These are phyloP conservation scores for Dentipellis sp. DNA, from an alignment of 768 basidiomycete species.

Conservation along the genomic window DNA sequence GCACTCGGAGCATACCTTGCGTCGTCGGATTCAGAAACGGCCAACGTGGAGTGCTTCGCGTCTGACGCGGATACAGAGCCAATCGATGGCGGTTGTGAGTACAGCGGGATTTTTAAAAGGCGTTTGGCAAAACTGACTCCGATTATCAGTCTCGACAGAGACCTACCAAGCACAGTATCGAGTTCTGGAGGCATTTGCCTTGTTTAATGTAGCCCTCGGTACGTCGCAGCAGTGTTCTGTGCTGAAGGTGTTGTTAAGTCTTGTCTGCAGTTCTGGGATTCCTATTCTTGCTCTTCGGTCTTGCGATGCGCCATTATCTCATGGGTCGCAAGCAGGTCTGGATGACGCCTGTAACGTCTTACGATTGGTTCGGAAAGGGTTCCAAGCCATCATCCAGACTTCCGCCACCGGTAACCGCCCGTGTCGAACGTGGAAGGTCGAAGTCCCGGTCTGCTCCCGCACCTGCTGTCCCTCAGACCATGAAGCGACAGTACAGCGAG, in stretches of 20 bases:
- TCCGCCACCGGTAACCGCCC: constrained; percentile 32
- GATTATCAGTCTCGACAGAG: constrained; percentile 60
- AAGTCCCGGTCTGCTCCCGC: constrained; percentile 1
- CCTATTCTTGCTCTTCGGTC: constrained; percentile 33
- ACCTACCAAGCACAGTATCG: constrained; percentile 87
- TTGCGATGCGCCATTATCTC: constrained; percentile 34
- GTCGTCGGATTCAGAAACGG: constrained; percentile 68
- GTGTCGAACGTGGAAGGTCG: constrained; percentile 13
- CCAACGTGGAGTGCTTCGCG: constrained; percentile 77
- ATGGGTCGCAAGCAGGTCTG: constrained; percentile 46
- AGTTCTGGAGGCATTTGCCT: constrained; percentile 70
- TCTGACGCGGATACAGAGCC: constrained; percentile 40
- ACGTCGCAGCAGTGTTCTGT: constrained; percentile 18
- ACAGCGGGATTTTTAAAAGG: background rate
- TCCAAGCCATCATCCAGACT: constrained; percentile 26
- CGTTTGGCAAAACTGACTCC: background rate
- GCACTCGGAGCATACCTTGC: constrained; percentile 68
- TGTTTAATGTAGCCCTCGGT: constrained; percentile 71
- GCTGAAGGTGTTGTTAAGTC: constrained; percentile 5
- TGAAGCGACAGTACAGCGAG: constrained; percentile 8
- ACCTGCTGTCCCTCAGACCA: background rate
- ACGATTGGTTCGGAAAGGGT: constrained; percentile 53
- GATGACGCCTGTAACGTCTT: constrained; percentile 60
- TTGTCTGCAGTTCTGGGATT: constrained; percentile 37
- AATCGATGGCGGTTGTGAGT: constrained; percentile 54